These are phyloP conservation scores for Starmerella sirachaensis DNA, from an alignment of 805 yeast species.

Conservation along the genomic window DNA sequence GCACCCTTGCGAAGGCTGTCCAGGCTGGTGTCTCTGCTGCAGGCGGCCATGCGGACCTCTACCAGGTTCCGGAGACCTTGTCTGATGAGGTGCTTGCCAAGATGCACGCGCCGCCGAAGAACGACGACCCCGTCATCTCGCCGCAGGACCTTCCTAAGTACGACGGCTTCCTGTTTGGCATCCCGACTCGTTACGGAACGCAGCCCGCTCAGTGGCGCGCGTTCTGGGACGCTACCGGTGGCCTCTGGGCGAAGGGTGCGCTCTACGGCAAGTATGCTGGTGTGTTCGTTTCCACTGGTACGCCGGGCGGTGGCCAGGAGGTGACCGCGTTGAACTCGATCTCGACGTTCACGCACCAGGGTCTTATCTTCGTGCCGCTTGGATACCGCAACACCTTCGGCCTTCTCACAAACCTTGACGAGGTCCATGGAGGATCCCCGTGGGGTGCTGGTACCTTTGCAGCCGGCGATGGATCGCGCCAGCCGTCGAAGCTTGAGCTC, in stretches of 20 bases:
- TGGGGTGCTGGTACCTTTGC: conserved; percentile 84
- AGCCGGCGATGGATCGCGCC: conserved; percentile 63
- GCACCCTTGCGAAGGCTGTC: conserved; percentile 54
- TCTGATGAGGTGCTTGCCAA: conserved; percentile 45
- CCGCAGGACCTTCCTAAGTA: conserved; percentile 44
- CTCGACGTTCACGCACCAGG: conserved; percentile 59
- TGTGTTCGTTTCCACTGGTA: conserved; percentile 56
- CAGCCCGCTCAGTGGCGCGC: conserved; percentile 64
- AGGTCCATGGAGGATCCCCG: conserved; percentile 70
- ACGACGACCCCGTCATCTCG: conserved; percentile 43
- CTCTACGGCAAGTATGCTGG: conserved; percentile 65
- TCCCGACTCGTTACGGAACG: conserved; percentile 70
- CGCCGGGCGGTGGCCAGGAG: conserved; percentile 74
- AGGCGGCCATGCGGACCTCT: conserved; percentile 60
- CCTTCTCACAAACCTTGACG: conserved; percentile 44
- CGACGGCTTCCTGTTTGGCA: conserved; percentile 66
- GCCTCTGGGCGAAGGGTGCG: conserved; percentile 60
- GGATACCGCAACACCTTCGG: conserved; percentile 55
- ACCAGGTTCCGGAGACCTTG: conserved; percentile 72
- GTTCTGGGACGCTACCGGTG: conserved; percentile 70
- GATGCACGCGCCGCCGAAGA: conserved; percentile 50
- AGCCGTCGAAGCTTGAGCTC: conserved; percentile 50
- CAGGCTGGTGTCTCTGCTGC: conserved; percentile 57
- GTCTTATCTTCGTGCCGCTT: conserved; percentile 62
- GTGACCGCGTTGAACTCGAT: conserved; percentile 48